Conservation (phyloP, 768 basidiomycete species). For the Panaeolus papilionaceus region DNA sequence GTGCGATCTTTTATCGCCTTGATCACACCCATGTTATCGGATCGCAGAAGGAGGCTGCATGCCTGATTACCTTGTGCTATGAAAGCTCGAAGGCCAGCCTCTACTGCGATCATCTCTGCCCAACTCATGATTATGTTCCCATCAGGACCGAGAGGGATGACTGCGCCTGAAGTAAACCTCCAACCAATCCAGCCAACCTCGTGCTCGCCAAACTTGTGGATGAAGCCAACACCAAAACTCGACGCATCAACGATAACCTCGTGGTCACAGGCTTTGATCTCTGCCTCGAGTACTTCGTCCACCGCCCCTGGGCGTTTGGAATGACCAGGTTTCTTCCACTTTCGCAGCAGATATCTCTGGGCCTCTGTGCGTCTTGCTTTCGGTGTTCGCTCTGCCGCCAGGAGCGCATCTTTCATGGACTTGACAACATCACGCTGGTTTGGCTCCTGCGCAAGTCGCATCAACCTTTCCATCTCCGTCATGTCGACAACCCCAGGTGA, state of each 20-base stretch:
- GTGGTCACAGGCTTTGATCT: neutral
- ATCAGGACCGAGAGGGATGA: conserved; percentile 24
- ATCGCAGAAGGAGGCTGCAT: conserved; percentile 35
- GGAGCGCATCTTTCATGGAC: neutral
- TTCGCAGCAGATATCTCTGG: conserved; percentile 30
- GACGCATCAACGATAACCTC: conserved; percentile 30
- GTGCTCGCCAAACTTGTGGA: conserved; percentile 23
- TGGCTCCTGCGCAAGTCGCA: conserved; percentile 13
- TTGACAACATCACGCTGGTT: neutral
- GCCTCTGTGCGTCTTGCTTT: conserved; percentile 20
- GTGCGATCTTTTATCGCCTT: conserved; percentile 26
- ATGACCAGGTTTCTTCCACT: conserved; percentile 20
- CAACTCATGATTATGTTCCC: conserved; percentile 42
- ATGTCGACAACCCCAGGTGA: neutral
- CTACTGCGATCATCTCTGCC: conserved; percentile 50
- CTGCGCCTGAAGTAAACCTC: conserved; percentile 33
- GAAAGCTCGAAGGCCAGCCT: conserved; percentile 38
- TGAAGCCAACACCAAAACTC: conserved; percentile 38
- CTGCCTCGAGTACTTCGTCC: neutral
- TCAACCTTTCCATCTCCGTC: conserved; percentile 10
- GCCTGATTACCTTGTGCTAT: conserved; percentile 27
- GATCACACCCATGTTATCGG: conserved; percentile 43
- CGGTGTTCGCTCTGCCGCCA: conserved; percentile 28
- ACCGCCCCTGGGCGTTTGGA: neutral
- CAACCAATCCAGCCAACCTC: conserved; percentile 39